Conservation (phyloP, 371 early-diverging fungal species). For the Zychaea mexicana region DNA sequence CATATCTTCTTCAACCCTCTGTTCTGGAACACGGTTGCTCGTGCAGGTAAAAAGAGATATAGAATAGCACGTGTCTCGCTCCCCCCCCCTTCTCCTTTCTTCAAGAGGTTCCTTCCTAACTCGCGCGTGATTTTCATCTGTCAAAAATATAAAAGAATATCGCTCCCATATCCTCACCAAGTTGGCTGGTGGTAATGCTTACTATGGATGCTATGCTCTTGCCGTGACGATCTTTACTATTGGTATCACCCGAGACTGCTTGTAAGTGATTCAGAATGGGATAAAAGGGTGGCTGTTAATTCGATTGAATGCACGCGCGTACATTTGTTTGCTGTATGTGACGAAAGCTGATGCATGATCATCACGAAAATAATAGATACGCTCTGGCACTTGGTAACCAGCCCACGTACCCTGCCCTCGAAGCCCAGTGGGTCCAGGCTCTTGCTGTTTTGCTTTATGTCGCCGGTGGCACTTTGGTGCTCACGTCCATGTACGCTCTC, state of each 20-base stretch:
- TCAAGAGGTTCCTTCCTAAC: too few species aligned
- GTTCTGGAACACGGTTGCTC: conserved; percentile 91
- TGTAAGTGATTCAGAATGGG: conserved; percentile 54
- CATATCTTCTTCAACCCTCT: conserved; percentile 87
- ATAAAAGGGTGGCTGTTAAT: background rate
- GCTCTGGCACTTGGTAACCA: conserved; percentile 71
- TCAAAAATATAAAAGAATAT: conserved; percentile 79
- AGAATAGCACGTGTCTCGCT: too few species aligned
- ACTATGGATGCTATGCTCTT: conserved; percentile 78
- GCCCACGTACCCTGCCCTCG: conserved; percentile 58
- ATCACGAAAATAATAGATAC: conserved; percentile 40
- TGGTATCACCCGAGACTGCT: conserved; percentile 80
- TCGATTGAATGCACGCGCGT: too few species aligned
- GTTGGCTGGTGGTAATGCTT: conserved; percentile 68
- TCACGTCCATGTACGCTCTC: conserved; percentile 85
- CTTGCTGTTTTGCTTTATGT: conserved; percentile 57
- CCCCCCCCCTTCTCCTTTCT: too few species aligned
- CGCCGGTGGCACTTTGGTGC: conserved; percentile 76
- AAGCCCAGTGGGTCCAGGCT: conserved; percentile 40
- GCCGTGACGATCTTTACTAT: conserved; percentile 81
- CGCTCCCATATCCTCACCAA: conserved; percentile 69
- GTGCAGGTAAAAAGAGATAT: too few species aligned
- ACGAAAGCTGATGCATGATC: too few species aligned
- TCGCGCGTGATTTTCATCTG: background rate
- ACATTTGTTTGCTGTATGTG: too few species aligned